These are phyloP conservation scores for Pisolithus microcarpus DNA, from an alignment of 768 basidiomycete species.

Conservation along the genomic window DNA sequence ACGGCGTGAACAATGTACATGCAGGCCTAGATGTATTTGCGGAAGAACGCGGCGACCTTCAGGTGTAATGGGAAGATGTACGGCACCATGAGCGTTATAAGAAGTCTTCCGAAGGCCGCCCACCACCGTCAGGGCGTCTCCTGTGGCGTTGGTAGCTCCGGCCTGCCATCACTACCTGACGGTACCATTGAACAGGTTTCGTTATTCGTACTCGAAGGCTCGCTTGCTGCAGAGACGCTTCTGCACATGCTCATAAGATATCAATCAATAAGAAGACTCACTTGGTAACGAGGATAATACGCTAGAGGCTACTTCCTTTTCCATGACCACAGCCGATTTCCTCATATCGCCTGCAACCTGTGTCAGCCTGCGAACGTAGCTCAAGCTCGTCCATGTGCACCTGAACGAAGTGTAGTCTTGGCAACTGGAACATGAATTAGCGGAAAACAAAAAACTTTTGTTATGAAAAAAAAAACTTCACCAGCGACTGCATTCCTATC, in stretches of 20 bases:
- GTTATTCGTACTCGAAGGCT: constrained; percentile 6
- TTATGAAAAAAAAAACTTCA: not conserved
- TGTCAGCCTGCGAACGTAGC: not conserved
- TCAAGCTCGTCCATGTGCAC: not conserved
- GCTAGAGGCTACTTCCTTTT: not conserved
- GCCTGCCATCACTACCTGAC: not conserved
- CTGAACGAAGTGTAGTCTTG: not conserved
- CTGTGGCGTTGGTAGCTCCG: not conserved
- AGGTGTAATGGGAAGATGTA: constrained; percentile 35
- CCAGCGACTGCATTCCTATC: not conserved
- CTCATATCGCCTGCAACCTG: not conserved
- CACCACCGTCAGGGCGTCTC: constrained; percentile 38
- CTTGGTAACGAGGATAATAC: not conserved
- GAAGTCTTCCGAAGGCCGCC: constrained; percentile 41
- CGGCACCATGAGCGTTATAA: constrained; percentile 33
- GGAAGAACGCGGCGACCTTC: constrained; percentile 44
- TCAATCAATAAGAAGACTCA: not conserved
- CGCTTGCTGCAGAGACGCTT: not conserved
- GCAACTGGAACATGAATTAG: not conserved
- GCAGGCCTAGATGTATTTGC: constrained; percentile 31
- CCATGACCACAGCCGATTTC: not conserved
- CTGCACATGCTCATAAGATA: not conserved
- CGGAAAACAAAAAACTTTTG: not conserved
- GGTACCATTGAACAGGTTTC: not conserved
- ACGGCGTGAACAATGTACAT: constrained; percentile 6